Evolutionary conservation across 805 yeast species (phyloP).

Genomic region (Lipomyces mesembrius): DNA sequence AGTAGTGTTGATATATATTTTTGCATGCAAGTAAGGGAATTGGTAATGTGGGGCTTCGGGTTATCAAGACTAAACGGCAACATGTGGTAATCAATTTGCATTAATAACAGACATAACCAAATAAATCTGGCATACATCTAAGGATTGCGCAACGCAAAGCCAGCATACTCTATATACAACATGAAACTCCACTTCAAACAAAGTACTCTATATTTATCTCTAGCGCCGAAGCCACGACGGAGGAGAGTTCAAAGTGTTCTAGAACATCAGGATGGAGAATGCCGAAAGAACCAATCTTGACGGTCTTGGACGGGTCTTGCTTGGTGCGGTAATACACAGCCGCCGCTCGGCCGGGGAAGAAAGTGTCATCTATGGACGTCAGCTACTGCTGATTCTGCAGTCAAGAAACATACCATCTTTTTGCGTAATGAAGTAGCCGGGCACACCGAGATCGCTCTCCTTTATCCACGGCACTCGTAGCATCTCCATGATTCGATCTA

Average conservation of each 20-base stretch:
- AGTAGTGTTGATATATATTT: not conserved
- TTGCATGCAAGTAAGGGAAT: not conserved
- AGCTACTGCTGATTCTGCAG: not conserved
- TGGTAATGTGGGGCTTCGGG: not conserved
- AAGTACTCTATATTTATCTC: slow-evolving; percentile 90
- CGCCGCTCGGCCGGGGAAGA: slow-evolving; percentile 98
- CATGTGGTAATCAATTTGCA: not conserved
- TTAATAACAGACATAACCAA: slow-evolving; percentile 1
- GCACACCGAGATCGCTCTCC: slow-evolving; percentile 34
- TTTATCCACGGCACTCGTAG: slow-evolving; percentile 68
- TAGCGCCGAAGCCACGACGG: slow-evolving; percentile 80
- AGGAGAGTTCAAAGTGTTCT: slow-evolving; percentile 83
- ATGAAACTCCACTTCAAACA: slow-evolving; percentile 52
- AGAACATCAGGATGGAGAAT: slow-evolving; percentile 95
- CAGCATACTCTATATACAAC: not conserved
- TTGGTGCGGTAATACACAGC: slow-evolving; percentile 72
- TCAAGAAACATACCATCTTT: slow-evolving; percentile 15
- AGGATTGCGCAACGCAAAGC: not conserved
- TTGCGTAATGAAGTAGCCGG: slow-evolving; percentile 35
- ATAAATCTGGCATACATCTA: slow-evolving; percentile 1
- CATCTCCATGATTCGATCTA: slow-evolving; percentile 95
- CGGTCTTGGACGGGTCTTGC: slow-evolving; percentile 45
- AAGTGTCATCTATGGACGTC: slow-evolving; percentile 54
- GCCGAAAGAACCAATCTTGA: slow-evolving; percentile 77
- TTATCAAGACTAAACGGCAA: not conserved